Percentiles rank a stretch among this genome's conserved stretches.
phyloP scores from a whole-genome alignment of 192 early-diverging fungal genomes.

The Allomyces arbusculus region DNA sequence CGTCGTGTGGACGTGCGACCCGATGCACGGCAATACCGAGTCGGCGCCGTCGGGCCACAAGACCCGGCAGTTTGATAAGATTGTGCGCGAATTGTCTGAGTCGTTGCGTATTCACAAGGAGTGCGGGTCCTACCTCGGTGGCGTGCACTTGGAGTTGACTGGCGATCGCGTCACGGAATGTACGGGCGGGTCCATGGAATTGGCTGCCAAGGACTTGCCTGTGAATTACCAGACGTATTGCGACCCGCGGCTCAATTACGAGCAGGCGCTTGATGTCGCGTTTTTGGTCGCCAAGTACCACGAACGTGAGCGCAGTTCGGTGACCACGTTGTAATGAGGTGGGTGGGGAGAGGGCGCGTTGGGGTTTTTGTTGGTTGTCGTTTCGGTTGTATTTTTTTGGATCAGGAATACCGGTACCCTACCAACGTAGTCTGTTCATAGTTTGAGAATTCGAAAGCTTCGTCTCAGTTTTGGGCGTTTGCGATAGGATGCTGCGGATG shows the following conservation, averaged over 20 bases:
- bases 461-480: too few species aligned
- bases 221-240: slow-evolving; percentile 91
- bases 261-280: slow-evolving; percentile 89
- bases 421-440: too few species aligned
- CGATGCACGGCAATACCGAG: slow-evolving; percentile 97
- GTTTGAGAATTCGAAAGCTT: too few species aligned
- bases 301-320: slow-evolving; percentile 23
- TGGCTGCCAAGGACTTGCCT: slow-evolving; percentile 55
- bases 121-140: slow-evolving; percentile 49
- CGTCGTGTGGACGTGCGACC: slow-evolving; percentile 92
- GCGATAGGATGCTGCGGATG: too few species aligned
- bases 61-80: slow-evolving; percentile 76
- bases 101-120: slow-evolving; percentile 67
- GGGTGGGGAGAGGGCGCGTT: too few species aligned
- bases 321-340: not conserved
- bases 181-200: slow-evolving; percentile 93
- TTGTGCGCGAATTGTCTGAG: slow-evolving; percentile 63
- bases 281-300: slow-evolving; percentile 87
- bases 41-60: slow-evolving; percentile 61
- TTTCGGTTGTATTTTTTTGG: too few species aligned
- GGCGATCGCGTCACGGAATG: slow-evolving; percentile 93
- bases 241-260: slow-evolving; percentile 91
- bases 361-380: too few species aligned
- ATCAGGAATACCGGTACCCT: too few species aligned
- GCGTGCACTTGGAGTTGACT: slow-evolving; percentile 94